These are phyloP conservation scores for Citrus reticulata DNA, from an alignment of 345 rosid species.

Conservation along the genomic window DNA sequence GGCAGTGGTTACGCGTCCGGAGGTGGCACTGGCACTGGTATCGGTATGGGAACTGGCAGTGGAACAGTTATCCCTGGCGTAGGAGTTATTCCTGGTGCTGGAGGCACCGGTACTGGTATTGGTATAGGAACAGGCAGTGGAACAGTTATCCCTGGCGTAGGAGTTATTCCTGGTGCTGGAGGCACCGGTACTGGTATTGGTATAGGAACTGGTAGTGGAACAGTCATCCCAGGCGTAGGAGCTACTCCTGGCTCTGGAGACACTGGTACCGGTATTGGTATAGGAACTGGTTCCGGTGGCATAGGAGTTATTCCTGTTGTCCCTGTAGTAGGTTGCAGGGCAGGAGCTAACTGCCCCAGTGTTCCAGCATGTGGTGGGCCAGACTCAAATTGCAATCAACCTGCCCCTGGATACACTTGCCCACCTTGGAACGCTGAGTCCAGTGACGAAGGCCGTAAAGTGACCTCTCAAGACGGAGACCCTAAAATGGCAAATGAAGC, in stretches of 20 bases:
- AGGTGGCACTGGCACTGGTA: conserved; percentile 15
- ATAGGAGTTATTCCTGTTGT: neutral
- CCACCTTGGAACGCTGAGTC: neutral
- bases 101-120: neutral
- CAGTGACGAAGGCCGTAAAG: neutral
- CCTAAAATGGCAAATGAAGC: neutral
- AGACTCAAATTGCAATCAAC: neutral
- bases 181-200: conserved; percentile 21
- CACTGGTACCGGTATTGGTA: conserved; percentile 6
- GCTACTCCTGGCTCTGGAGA: neutral
- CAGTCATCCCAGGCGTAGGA: neutral
- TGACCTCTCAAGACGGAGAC: neutral
- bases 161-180: neutral
- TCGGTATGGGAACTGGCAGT: conserved; percentile 29
- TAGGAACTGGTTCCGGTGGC: conserved; percentile 26
- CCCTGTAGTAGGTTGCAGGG: neutral
- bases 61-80: neutral
- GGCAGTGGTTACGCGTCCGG: conserved; percentile 21
- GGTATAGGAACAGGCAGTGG: conserved; percentile 32
- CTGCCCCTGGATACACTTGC: neutral
- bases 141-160: neutral
- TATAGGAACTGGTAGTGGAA: conserved; percentile 28
- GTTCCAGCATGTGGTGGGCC: neutral
- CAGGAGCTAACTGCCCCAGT: neutral
- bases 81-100: neutral